Conservation (phyloP, 192 early-diverging fungal genomes). For the Coemansia sp. region DNA sequence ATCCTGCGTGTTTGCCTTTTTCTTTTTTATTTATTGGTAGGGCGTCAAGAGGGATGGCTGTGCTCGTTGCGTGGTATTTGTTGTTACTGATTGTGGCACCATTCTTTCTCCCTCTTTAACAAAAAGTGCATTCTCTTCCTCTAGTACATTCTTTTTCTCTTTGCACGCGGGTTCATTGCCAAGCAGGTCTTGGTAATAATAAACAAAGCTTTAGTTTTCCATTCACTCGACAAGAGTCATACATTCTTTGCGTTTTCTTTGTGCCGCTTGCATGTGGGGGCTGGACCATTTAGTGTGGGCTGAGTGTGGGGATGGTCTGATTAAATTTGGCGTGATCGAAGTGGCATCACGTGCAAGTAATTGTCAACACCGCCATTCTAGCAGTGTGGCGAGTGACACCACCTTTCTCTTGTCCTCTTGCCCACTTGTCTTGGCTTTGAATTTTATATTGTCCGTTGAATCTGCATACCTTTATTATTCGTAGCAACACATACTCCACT, state of each 20-base stretch:
- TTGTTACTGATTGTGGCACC: constrained; percentile 11
- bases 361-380: background rate
- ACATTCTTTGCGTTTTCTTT: background rate
- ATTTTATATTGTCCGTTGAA: background rate
- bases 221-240: background rate
- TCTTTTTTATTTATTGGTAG: constrained; percentile 10
- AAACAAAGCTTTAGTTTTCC: background rate
- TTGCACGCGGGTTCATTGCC: background rate
- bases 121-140: background rate
- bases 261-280: background rate
- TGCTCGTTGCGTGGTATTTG: constrained; percentile 26
- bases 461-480: background rate
- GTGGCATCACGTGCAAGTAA: background rate
- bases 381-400: background rate
- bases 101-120: constrained; percentile 9
- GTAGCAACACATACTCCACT: background rate
- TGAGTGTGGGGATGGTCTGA: background rate
- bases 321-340: background rate
- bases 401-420: background rate
- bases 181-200: background rate
- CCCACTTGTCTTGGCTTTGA: background rate
- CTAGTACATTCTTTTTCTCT: background rate
- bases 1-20: background rate
- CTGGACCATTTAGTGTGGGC: background rate
- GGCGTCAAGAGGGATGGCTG: constrained; percentile 10